Base-by-base conservation (phyloP, 2,329 filamentous ascomycete genomes). In the Raffaelea arxii region DNA sequence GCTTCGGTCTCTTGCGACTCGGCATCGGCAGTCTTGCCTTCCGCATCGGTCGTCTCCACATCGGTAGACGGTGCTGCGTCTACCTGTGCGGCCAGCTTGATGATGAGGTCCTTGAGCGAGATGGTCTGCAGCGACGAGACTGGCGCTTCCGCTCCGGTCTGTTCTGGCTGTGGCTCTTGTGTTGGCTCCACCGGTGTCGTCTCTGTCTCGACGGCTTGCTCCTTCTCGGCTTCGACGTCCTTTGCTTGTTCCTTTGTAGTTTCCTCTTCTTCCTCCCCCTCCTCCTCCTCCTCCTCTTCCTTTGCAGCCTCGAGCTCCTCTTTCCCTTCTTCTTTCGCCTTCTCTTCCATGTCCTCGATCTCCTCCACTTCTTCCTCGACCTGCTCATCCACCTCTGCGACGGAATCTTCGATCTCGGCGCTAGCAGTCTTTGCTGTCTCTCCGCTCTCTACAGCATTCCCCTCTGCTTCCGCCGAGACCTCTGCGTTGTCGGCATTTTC, bases 41-140 rank as follows among this genome's bases (percentile, higher is more conserved):
- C 49, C 16, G 55, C 55, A 9, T 61, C 56, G 23, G 55, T 54
- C 19, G 56, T 51, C 27, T 42, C 27, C 41, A 42, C 4, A 21
- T 52, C 44, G 46, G 40, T 11, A 25, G 40, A 22, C 49, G 44
- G 41, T 9, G 48, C 35, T 22, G 66, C 62, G 23, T 74, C 68
- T 12, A 74, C 64, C 39, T 65, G 65, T 23, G 66, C 63, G 2
- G 74, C 70, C 47, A 77, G 68, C 49, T 65, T 68, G 41, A 77
- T 58, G 46, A 80, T 75, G 22, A 78, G 64, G 43, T 77, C 69
- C 48, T 69, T 68, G 42, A 75, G 58, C 18, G 54, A 53, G 21
- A 59, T 55, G 12, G 57, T 47, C 12, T 46, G 49, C 7, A 44
- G 6, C 7, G 32, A 36, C 32, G 32, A 36, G 6, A 5, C 16